Evolutionary conservation across 257 asterid species (phyloP).

Genomic region (Fraxinus quadrangulata): DNA sequence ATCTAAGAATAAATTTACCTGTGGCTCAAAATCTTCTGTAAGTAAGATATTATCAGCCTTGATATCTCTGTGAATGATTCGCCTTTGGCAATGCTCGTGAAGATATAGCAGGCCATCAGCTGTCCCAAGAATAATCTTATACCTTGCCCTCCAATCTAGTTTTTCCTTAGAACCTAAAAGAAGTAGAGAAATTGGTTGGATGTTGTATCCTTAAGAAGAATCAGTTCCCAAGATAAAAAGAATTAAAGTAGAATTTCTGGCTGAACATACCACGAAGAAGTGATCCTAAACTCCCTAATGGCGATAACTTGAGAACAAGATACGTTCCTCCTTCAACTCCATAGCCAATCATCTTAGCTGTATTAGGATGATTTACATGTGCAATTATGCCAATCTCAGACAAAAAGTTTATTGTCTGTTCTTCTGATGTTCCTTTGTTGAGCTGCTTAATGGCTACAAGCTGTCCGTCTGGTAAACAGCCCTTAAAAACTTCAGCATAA

Average conservation of each 20-base stretch:
- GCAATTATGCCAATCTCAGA: conserved; percentile 74
- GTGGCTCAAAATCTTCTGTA: conserved; percentile 64
- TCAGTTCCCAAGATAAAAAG: not conserved
- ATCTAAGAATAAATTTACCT: conserved; percentile 37
- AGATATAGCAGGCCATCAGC: conserved; percentile 68
- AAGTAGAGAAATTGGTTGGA: not conserved
- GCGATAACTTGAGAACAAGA: conserved; percentile 60
- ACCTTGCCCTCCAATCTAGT: conserved; percentile 54
- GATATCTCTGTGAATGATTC: conserved; percentile 72
- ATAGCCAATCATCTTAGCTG: conserved; percentile 72
- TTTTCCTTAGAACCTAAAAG: conserved; percentile 46
- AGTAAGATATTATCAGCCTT: conserved; percentile 67
- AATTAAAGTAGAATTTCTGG: not conserved
- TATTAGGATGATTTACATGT: conserved; percentile 69
- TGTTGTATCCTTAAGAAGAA: not conserved
- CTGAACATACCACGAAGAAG: conserved; percentile 55
- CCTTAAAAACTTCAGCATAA: conserved; percentile 68
- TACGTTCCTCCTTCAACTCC: conserved; percentile 72
- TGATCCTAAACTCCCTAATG: conserved; percentile 66
- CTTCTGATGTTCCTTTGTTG: conserved; percentile 49
- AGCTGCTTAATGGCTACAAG: conserved; percentile 62
- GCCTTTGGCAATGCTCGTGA: conserved; percentile 59
- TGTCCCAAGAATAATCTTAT: conserved; percentile 61
- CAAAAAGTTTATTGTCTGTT: conserved; percentile 45
- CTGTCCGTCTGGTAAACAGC: conserved; percentile 56